Evolutionary conservation across 768 basidiomycete genomes (phyloP), one percentile per base, ranked within the genome.

Genomic region (Rhizopogon vinicolor): DNA sequence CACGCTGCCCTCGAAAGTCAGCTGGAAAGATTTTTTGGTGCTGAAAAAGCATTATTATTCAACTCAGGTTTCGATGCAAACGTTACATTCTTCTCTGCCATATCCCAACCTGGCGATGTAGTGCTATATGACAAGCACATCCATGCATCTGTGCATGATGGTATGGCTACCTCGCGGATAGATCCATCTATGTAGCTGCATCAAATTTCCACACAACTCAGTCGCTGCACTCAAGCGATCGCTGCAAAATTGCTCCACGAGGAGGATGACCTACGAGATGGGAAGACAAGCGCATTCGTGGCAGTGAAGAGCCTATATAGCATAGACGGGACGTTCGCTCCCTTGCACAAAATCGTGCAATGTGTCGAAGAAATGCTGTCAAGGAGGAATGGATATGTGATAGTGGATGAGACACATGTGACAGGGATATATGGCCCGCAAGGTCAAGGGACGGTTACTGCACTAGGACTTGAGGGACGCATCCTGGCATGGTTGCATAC

Each of bases 21-120:
- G 3, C 75, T 94, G 10, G 74, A 75, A 3, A 60, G 51, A 2
- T 88, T 91, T 66, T 92, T 94, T 70, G 61, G 68, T 14, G 73
- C 81, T 6, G 78, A 78, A 37, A 75, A 84, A 0, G 90, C 89
- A 0, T 75, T 97, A 9, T 77, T 97, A 5, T 95, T 94, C 81
- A 94, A 93, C 69, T 93, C 91, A 0, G 94, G 94, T 0, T 95
- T 87, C 68, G 93, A 96, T 69, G 93, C 93, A 9, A 98, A 96
- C 66, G 87, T 86, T 3, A 88, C 87, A 0, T 83, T 96, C 68
- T 95, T 95, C 73, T 76, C 89, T 0, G 81, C 82, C 44, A 70
- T 97, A 0, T 93, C 94, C 0, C 90, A 91, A 56, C 67, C 75
- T 0, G 84, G 84, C 10, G 95, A 98, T 65, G 80, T 81, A 45